These are phyloP conservation scores for Exidia glandulosa DNA, from an alignment of 768 basidiomycete genomes.

Conservation along the genomic window DNA sequence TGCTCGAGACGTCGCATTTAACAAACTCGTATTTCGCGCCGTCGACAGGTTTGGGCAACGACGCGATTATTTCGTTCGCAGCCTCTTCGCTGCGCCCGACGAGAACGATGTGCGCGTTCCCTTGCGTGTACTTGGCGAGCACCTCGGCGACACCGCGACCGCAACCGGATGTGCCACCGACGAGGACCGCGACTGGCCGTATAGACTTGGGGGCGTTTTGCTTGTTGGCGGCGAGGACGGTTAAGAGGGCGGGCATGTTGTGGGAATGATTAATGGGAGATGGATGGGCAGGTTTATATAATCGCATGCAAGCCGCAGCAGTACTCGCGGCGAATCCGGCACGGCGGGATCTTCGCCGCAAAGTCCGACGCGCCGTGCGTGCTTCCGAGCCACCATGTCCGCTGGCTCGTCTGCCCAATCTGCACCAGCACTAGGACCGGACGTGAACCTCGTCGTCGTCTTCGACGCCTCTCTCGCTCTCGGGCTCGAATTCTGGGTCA, in stretches of 20 bases:
- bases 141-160: conserved; percentile 2
- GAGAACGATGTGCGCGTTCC: conserved; percentile 11
- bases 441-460: not conserved
- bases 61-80: conserved; percentile 9
- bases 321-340: too few relatives aligned
- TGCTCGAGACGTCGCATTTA: conserved; percentile 13
- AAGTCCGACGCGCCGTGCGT: too few relatives aligned
- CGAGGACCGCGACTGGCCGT: conserved; percentile 20
- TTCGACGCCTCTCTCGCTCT: not conserved
- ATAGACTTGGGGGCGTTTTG: conserved; percentile 8
- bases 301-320: too few relatives aligned
- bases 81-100: conserved; percentile 8
- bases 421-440: too few relatives aligned
- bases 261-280: too few relatives aligned
- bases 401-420: too few relatives aligned
- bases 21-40: conserved; percentile 19
- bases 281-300: too few relatives aligned
- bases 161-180: conserved; percentile 24
- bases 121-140: conserved; percentile 5
- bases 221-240: conserved; percentile 23
- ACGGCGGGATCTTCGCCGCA: too few relatives aligned
- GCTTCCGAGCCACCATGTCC: too few relatives aligned
- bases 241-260: conserved; percentile 20
- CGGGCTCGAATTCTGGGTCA: not conserved
- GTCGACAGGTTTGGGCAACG: conserved; percentile 4